Evolutionary conservation across 2,329 filamentous ascomycete species (phyloP).

Genomic region (Fusarium sacchari): DNA sequence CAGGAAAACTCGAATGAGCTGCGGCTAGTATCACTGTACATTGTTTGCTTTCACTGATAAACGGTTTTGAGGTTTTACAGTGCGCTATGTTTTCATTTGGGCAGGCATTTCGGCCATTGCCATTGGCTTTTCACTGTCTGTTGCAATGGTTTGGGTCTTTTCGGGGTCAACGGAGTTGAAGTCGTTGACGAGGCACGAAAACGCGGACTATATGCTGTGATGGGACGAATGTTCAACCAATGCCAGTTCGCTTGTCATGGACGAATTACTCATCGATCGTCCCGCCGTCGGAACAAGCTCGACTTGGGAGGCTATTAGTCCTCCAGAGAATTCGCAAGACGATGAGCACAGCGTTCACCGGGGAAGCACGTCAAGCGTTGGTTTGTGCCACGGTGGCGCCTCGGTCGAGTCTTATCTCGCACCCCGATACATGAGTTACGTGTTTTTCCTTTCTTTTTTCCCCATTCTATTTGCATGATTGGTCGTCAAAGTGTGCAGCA

Average conservation of each 20-base stretch:
- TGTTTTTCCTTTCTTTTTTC: neutral
- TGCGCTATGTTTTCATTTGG: slow-evolving; percentile 4
- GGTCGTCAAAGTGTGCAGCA: slow-evolving; percentile 15
- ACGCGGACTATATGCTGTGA: slow-evolving; percentile 1
- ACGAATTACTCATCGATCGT: slow-evolving; percentile 21
- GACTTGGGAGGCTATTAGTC: neutral
- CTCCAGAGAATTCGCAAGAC: neutral
- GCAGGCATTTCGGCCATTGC: neutral
- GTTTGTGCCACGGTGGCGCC: slow-evolving; percentile 26
- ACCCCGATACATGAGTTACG: slow-evolving; percentile 1
- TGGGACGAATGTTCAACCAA: neutral
- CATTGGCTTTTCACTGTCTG: neutral
- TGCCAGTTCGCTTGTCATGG: slow-evolving; percentile 6
- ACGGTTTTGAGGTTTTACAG: slow-evolving; percentile 2
- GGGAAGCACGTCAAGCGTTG: slow-evolving; percentile 36
- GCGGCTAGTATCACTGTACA: neutral
- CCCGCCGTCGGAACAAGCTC: slow-evolving; percentile 10
- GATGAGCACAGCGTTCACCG: slow-evolving; percentile 30
- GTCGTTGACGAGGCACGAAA: slow-evolving; percentile 7
- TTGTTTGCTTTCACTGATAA: slow-evolving; percentile 3
- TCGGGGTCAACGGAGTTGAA: neutral
- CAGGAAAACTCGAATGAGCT: neutral
- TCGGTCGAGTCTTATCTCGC: slow-evolving; percentile 8
- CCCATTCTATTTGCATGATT: slow-evolving; percentile 9
- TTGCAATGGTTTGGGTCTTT: neutral